A percentile compares a stretch with the other conserved stretches of the same genome.
Evolutionary conservation across 2,329 filamentous ascomycete genomes (phyloP).

Genomic region (Aspergillus pseudotamarii): DNA sequence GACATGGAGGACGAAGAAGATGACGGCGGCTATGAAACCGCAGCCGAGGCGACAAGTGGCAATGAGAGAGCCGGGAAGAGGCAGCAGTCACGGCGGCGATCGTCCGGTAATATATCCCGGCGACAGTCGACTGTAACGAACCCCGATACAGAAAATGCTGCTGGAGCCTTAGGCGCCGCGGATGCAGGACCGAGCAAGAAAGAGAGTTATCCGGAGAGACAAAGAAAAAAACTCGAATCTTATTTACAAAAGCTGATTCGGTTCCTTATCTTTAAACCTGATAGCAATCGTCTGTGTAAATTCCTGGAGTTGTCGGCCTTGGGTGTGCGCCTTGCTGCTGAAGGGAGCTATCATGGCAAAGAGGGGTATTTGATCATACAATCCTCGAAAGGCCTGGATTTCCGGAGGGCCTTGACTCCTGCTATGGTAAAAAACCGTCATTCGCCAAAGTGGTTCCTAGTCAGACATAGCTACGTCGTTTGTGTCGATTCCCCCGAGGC

Average conservation of each 20-base stretch:
- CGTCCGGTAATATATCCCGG: constrained; percentile 60
- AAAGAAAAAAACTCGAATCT: constrained; percentile 81
- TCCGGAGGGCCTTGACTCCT: constrained; percentile 77
- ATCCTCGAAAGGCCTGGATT: constrained; percentile 85
- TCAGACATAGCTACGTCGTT: constrained; percentile 96
- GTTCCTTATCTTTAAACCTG: constrained; percentile 94
- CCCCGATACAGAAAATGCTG: constrained; percentile 41
- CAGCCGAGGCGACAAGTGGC: constrained; percentile 70
- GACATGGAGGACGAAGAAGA: constrained; percentile 73
- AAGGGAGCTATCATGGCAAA: constrained; percentile 96
- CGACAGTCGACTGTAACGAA: constrained; percentile 58
- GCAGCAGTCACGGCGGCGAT: constrained; percentile 47
- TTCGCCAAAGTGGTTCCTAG: constrained; percentile 93
- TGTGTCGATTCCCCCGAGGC: constrained; percentile 98
- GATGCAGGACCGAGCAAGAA: constrained; percentile 47
- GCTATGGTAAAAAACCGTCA: constrained; percentile 79
- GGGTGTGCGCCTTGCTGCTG: constrained; percentile 88
- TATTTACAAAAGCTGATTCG: constrained; percentile 94
- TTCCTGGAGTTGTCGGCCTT: constrained; percentile 94
- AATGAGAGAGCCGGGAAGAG: constrained; percentile 60
- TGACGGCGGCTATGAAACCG: constrained; percentile 50
- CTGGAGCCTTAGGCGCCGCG: constrained; percentile 34
- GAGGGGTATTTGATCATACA: constrained; percentile 93
- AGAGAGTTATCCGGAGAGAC: constrained; percentile 73
- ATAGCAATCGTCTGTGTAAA: constrained; percentile 93